Evolutionary conservation across 768 basidiomycete genomes (phyloP), one percentile per base, ranked within the genome.

Genomic region (Thelephora aurantiotincta): DNA sequence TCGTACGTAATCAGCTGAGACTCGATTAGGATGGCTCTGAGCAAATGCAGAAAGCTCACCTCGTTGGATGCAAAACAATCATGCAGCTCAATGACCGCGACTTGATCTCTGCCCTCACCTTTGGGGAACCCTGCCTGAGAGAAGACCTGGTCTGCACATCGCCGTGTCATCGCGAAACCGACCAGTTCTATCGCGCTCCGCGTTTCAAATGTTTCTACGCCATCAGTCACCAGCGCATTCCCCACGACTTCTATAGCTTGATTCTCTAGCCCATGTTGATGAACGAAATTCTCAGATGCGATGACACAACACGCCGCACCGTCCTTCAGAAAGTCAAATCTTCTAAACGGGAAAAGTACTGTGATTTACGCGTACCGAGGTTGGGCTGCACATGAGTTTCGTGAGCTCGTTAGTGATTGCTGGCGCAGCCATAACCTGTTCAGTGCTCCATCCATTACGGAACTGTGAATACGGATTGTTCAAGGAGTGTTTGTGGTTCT

Each of bases 391-490:
- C 84, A 89, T 90, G 60, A 75, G 80, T 61, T 83, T 83, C 2
- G 87, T 87, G 43, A 86, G 65, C 54, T 85, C 74, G 42, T 75
- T 78, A 37, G 71, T 82, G 58, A 89, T 77, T 63, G 79, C 80
- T 5, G 74, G 71, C 2, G 84, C 72, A 11, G 69, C 67, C 46
- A 85, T 58, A 22, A 89, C 71, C 55, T 89, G 73, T 53, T 87
- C 78, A 16, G 75, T 73, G 16, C 69, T 78, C 81, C 83, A 87
- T 4, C 82, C 82, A 55, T 80, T 73, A 5, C 78, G 73, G 62
- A 92, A 92, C 59, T 92, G 89, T 0, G 84, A 81, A 54, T 91
- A 92, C 0, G 86, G 86, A 54, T 92, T 90, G 48, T 82, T 82
- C 48, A 80, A 58, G 0, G 84, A 84, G 59, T 91, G 87, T 49